Conservation (phyloP, 345 rosid genomes). For the Lepidium aucheri region DNA sequence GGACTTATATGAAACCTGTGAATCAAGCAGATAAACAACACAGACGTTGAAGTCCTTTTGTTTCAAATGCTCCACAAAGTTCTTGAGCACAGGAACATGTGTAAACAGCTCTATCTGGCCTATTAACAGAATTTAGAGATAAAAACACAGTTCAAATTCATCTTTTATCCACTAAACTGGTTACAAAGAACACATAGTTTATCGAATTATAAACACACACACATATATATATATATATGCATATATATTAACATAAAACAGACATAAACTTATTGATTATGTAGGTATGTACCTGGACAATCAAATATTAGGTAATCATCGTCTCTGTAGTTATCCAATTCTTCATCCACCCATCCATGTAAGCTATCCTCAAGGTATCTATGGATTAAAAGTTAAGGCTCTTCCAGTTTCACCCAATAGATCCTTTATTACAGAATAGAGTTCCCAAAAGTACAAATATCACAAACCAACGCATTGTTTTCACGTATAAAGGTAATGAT, state of each 20-base stretch:
- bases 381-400: slow-evolving; percentile 40
- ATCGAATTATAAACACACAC: neutral
- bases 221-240: no score
- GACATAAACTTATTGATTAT: neutral
- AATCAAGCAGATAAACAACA: slow-evolving; percentile 81
- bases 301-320: slow-evolving; percentile 87
- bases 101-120: slow-evolving; percentile 93
- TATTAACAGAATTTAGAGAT: slow-evolving; percentile 15
- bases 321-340: slow-evolving; percentile 76
- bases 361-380: slow-evolving; percentile 75
- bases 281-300: slow-evolving; percentile 83
- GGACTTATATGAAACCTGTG: slow-evolving; percentile 55
- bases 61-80: slow-evolving; percentile 86
- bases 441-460: neutral
- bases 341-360: slow-evolving; percentile 84
- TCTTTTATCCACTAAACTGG: neutral
- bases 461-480: neutral
- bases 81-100: slow-evolving; percentile 78
- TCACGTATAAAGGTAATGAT: neutral
- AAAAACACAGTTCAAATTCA: neutral
- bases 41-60: slow-evolving; percentile 77
- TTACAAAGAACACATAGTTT: neutral
- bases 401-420: neutral
- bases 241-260: neutral
- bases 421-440: neutral